phyloP scores from a whole-genome alignment of 768 basidiomycete genomes.

The Lactarius deliciosus region DNA sequence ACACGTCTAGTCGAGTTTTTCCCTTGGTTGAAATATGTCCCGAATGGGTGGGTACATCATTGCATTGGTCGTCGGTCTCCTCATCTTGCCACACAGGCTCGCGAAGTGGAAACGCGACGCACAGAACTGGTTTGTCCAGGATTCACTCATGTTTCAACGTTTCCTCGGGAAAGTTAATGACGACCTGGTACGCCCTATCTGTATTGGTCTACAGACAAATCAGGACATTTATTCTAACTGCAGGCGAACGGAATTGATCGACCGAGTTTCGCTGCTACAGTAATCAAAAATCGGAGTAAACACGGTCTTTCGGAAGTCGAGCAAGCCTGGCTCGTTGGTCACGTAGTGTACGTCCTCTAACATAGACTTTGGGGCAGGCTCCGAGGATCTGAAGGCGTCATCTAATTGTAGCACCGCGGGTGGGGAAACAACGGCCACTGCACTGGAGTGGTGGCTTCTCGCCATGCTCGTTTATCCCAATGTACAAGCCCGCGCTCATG shows the following conservation, averaged over 20 bases:
- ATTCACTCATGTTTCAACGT: slow-evolving; percentile 18
- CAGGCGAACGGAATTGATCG: slow-evolving; percentile 13
- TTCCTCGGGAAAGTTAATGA: slow-evolving; percentile 8
- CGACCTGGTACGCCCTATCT: not conserved
- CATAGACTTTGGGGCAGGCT: not conserved
- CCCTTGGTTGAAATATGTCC: slow-evolving; percentile 5
- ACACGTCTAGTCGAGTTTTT: not conserved
- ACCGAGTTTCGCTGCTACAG: slow-evolving; percentile 10
- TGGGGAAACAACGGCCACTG: slow-evolving; percentile 19
- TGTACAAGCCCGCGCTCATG: slow-evolving; percentile 40
- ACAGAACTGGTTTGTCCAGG: slow-evolving; percentile 13
- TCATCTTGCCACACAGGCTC: not conserved
- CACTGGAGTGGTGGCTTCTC: slow-evolving; percentile 39
- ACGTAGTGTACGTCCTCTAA: slow-evolving; percentile 21
- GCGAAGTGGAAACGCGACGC: slow-evolving; percentile 25
- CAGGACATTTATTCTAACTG: not conserved
- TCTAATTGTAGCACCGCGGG: not conserved
- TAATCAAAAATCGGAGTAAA: slow-evolving; percentile 10
- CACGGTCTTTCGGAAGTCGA: slow-evolving; percentile 15
- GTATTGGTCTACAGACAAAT: not conserved
- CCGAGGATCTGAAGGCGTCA: not conserved
- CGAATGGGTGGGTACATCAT: not conserved
- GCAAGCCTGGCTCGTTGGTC: slow-evolving; percentile 23
- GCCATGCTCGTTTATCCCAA: slow-evolving; percentile 43
- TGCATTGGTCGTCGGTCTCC: not conserved